phyloP scores from a whole-genome alignment of 768 basidiomycete species.

The Xerocomus potaroensis region DNA sequence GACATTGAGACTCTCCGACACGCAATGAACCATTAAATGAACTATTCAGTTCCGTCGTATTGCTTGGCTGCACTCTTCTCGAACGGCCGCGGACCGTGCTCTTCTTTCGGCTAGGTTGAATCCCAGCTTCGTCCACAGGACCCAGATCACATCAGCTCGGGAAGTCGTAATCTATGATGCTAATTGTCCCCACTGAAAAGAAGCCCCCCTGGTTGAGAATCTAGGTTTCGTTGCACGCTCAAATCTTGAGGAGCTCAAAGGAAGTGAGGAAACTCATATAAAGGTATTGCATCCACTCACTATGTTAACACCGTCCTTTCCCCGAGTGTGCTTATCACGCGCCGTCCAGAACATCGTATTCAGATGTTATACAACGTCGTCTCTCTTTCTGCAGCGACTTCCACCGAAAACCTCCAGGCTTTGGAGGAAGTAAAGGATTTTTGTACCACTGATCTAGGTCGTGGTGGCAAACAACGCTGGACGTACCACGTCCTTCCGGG shows the following conservation, averaged over 20 bases:
- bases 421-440: conserved; percentile 53
- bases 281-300: conserved; percentile 10
- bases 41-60: conserved; percentile 10
- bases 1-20: conserved; percentile 6
- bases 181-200: conserved; percentile 25
- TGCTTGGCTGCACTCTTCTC: conserved; percentile 12
- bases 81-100: conserved; percentile 21
- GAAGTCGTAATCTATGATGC: conserved; percentile 13
- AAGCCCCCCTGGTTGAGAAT: conserved; percentile 11
- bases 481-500: conserved; percentile 48
- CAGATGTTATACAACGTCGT: conserved; percentile 35
- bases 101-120: conserved; percentile 19
- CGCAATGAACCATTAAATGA: conserved; percentile 15
- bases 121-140: conserved; percentile 20
- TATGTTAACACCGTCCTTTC: conserved; percentile 13
- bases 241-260: conserved; percentile 11
- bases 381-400: conserved; percentile 41
- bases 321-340: conserved; percentile 2
- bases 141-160: conserved; percentile 12
- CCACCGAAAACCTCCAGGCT: conserved; percentile 45
- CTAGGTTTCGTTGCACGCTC: conserved; percentile 16
- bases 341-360: background rate
- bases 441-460: conserved; percentile 49
- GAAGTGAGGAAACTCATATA: conserved; percentile 15
- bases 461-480: conserved; percentile 48